Conservation (phyloP, 1,284 basidiomycete genomes). For the Boletellus sp. region DNA sequence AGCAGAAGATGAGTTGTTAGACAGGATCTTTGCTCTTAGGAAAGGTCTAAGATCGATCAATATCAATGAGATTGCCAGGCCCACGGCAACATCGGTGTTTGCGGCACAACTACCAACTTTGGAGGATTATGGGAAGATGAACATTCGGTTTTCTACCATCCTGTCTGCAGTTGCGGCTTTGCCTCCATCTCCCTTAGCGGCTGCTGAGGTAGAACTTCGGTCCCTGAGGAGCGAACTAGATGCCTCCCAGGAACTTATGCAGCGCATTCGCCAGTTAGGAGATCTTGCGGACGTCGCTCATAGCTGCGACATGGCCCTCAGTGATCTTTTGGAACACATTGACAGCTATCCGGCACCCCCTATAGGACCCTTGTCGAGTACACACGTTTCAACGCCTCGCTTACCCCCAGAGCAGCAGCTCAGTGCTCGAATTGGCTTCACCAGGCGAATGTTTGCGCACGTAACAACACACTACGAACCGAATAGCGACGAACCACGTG, state of each 20-base stretch:
- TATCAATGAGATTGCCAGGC: slow-evolving; percentile 52
- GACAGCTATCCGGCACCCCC: slow-evolving; percentile 70
- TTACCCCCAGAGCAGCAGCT: slow-evolving; percentile 64
- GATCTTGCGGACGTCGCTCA: slow-evolving; percentile 47
- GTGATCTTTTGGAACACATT: slow-evolving; percentile 77
- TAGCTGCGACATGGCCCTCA: slow-evolving; percentile 68
- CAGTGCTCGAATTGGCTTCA: slow-evolving; percentile 57
- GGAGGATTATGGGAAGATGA: slow-evolving; percentile 44
- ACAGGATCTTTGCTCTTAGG: slow-evolving; percentile 44
- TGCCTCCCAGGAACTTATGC: slow-evolving; percentile 47
- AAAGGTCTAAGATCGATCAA: slow-evolving; percentile 59
- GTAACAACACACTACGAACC: slow-evolving; percentile 41
- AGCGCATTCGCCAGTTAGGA: slow-evolving; percentile 50
- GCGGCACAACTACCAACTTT: slow-evolving; percentile 49
- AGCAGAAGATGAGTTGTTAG: slow-evolving; percentile 38
- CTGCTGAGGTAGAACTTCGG: slow-evolving; percentile 53
- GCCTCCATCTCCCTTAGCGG: slow-evolving; percentile 41
- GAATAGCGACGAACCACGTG: slow-evolving; percentile 55
- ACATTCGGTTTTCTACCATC: slow-evolving; percentile 45
- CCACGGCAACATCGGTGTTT: slow-evolving; percentile 35
- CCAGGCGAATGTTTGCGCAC: slow-evolving; percentile 46
- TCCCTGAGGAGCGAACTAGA: slow-evolving; percentile 59
- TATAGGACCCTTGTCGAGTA: slow-evolving; percentile 47
- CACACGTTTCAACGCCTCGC: slow-evolving; percentile 40
- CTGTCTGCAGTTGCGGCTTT: slow-evolving; percentile 45